Conservation (phyloP, 2,329 filamentous ascomycete species). For the Colletotrichum abscissum region DNA sequence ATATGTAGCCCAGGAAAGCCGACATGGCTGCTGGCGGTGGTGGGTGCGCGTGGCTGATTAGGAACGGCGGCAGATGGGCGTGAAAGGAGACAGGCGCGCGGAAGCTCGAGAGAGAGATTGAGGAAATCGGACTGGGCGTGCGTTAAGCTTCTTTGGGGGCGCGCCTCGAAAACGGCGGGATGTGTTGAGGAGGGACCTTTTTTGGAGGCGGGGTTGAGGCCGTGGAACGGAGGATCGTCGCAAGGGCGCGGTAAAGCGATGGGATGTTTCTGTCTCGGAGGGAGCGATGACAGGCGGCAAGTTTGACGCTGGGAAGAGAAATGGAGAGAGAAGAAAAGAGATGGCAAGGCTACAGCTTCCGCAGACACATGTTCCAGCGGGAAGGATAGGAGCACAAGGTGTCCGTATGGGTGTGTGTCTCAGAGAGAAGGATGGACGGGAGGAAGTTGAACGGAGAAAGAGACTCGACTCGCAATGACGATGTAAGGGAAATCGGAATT, state of each 20-base stretch:
- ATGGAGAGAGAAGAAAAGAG: constrained; percentile 2
- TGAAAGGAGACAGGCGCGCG: constrained; percentile 24
- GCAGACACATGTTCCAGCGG: constrained; percentile 29
- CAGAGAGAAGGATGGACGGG: constrained; percentile 5
- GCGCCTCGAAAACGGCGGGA: constrained; percentile 18
- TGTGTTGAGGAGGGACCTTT: constrained; percentile 28
- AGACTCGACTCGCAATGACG: constrained; percentile 23
- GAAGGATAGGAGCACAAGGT: not conserved
- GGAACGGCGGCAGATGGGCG: constrained; percentile 28
- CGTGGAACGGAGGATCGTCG: constrained; percentile 29
- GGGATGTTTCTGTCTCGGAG: not conserved
- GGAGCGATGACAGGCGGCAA: not conserved
- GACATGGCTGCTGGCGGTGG: constrained; percentile 44
- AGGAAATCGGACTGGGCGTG: constrained; percentile 23
- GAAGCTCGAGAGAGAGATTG: constrained; percentile 9
- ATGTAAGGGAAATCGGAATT: constrained; percentile 31
- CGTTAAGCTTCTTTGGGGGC: constrained; percentile 33
- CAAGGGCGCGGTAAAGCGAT: constrained; percentile 17
- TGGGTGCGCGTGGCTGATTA: constrained; percentile 16
- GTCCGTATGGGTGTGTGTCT: constrained; percentile 22
- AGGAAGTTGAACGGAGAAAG: not conserved
- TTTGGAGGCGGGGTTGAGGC: constrained; percentile 25
- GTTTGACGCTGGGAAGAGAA: not conserved
- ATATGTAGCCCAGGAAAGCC: constrained; percentile 49
- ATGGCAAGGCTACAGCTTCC: constrained; percentile 15